Evolutionary conservation across 2,329 filamentous ascomycete genomes (phyloP).

Genomic region (Colletotrichum gloeosporioides): DNA sequence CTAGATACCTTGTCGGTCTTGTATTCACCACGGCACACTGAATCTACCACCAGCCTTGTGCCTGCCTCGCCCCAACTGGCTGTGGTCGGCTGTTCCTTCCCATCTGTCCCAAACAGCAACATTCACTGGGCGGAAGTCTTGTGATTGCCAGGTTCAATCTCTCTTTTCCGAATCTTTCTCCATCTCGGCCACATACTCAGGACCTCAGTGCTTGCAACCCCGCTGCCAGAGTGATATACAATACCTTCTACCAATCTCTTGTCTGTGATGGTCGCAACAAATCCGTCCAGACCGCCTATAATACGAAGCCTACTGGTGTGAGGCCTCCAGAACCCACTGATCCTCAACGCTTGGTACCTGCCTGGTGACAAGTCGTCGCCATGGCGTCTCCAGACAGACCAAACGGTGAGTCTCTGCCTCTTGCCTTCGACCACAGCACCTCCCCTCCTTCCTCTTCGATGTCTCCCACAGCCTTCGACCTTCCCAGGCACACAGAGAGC

Average conservation of each 20-base stretch:
- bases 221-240: neutral
- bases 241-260: neutral
- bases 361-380: neutral
- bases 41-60: neutral
- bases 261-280: slow-evolving; percentile 20
- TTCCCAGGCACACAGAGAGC: neutral
- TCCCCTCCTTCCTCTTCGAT: neutral
- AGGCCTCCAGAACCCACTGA: neutral
- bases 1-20: neutral
- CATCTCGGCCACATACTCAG: neutral
- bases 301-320: neutral
- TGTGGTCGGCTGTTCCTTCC: neutral
- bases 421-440: neutral
- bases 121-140: neutral
- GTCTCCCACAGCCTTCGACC: neutral
- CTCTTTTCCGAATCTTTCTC: neutral
- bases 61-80: neutral
- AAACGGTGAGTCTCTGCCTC: slow-evolving; percentile 9
- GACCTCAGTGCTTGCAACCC: neutral
- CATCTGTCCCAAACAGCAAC: neutral
- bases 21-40: neutral
- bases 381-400: slow-evolving; percentile 23
- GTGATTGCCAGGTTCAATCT: neutral
- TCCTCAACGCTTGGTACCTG: neutral
- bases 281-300: neutral